Percentiles rank a stretch among this genome's conserved stretches.
phyloP scores from a whole-genome alignment of 192 early-diverging fungal genomes.

The Coemansia sp. region DNA sequence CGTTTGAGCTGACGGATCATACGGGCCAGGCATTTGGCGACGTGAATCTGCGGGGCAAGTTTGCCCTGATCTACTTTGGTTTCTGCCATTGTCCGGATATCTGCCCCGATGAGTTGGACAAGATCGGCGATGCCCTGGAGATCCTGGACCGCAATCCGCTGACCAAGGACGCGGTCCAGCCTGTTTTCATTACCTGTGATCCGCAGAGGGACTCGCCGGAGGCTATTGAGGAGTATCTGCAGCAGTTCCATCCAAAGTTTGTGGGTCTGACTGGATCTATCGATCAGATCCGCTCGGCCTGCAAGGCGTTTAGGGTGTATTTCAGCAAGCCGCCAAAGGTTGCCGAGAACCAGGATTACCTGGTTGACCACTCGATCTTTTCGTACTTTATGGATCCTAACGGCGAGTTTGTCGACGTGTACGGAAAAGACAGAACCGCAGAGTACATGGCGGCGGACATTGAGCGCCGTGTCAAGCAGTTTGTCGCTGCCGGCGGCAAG shows the following conservation, averaged over 20 bases:
- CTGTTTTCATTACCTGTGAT: constrained; percentile 96
- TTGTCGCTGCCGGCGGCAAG: constrained; percentile 16
- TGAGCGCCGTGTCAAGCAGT: constrained; percentile 27
- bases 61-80: constrained; percentile 95
- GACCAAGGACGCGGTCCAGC: constrained; percentile 61
- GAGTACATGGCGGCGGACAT: constrained; percentile 41
- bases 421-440: constrained; percentile 69
- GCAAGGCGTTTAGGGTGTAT: constrained; percentile 94
- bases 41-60: constrained; percentile 61
- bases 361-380: constrained; percentile 99
- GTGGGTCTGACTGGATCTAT: constrained; percentile 88
- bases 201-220: constrained; percentile 88
- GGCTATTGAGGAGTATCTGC: constrained; percentile 70
- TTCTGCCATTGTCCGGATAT: constrained; percentile 99
- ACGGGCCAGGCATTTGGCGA: constrained; percentile 66
- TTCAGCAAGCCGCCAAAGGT: constrained; percentile 83
- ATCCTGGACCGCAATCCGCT: constrained; percentile 53
- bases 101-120: constrained; percentile 98
- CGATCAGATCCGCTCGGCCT: constrained; percentile 75
- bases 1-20: constrained; percentile 82
- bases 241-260: constrained; percentile 92
- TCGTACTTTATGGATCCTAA: constrained; percentile 94
- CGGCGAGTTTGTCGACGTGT: constrained; percentile 86
- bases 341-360: constrained; percentile 80
- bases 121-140: constrained; percentile 88